phyloP scores from a whole-genome alignment of 192 early-diverging fungal species.

The Chytriomyces confervae region DNA sequence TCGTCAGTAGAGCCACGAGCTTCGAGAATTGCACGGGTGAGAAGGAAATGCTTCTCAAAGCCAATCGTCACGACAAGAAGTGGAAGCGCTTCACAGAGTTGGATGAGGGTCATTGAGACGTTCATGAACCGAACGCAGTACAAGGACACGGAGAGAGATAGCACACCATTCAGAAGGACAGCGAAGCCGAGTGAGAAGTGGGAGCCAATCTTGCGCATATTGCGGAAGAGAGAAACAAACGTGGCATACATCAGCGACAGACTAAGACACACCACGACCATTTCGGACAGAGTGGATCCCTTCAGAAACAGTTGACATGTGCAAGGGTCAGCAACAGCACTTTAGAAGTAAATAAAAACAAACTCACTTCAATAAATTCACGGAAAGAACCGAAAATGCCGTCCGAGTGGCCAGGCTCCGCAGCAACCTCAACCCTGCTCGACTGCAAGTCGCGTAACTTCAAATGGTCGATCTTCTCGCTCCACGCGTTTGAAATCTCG shows the following conservation, averaged over 20 bases:
- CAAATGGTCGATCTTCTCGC: conserved; percentile 23
- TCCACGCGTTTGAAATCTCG: conserved; percentile 21
- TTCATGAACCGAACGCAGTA: conserved; percentile 38
- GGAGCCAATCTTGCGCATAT: conserved; percentile 86
- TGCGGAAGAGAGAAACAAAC: conserved; percentile 78
- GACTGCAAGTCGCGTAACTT: conserved; percentile 17
- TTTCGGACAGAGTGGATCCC: conserved; percentile 76
- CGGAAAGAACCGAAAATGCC: conserved; percentile 32
- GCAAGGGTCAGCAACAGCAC: conserved; percentile 12
- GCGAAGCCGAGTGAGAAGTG: conserved; percentile 70
- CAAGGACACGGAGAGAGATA: conserved; percentile 45
- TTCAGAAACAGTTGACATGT: conserved; percentile 42
- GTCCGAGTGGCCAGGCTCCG: not conserved
- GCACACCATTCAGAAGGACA: conserved; percentile 44
- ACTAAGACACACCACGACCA: conserved; percentile 76
- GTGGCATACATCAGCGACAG: conserved; percentile 84
- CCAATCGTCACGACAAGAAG: conserved; percentile 91
- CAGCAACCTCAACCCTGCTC: not conserved
- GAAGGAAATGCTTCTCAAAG: conserved; percentile 83
- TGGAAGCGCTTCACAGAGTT: conserved; percentile 80
- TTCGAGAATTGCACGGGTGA: conserved; percentile 81
- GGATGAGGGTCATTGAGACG: conserved; percentile 39
- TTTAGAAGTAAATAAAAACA: conserved; percentile 64
- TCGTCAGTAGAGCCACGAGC: conserved; percentile 41
- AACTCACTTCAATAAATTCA: conserved; percentile 64